phyloP scores from a whole-genome alignment of 1,139 yeast species.

The Kodamaea anthophila region DNA sequence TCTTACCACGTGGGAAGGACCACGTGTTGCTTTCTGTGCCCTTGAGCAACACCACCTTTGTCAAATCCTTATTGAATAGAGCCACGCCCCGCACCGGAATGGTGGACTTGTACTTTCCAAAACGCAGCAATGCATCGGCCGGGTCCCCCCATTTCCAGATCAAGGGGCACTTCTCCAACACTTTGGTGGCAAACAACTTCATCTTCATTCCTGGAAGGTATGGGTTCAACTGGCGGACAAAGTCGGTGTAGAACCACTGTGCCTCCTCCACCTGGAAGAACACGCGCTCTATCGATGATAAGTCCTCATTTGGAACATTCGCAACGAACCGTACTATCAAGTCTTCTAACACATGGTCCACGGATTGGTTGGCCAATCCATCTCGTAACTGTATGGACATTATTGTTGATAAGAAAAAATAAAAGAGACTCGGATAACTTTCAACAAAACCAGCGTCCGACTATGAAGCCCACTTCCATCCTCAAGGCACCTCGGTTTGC shows the following conservation, averaged over 20 bases:
- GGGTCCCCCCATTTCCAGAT: slow-evolving; percentile 86
- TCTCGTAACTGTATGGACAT: slow-evolving; percentile 55
- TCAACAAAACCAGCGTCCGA: too few relatives aligned
- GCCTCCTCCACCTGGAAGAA: slow-evolving; percentile 97
- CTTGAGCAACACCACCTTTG: slow-evolving; percentile 71
- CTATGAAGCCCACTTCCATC: too few relatives aligned
- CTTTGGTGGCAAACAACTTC: slow-evolving; percentile 66
- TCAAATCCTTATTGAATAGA: slow-evolving; percentile 63
- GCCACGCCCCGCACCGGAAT: slow-evolving; percentile 98
- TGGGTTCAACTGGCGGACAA: slow-evolving; percentile 68
- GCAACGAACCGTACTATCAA: slow-evolving; percentile 82
- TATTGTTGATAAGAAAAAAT: too few relatives aligned
- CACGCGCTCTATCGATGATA: slow-evolving; percentile 78
- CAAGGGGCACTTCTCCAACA: slow-evolving; percentile 76
- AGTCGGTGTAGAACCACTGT: slow-evolving; percentile 95
- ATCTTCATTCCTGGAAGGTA: slow-evolving; percentile 72
- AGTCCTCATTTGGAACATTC: slow-evolving; percentile 88
- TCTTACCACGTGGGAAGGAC: slow-evolving; percentile 98
- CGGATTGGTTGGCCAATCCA: slow-evolving; percentile 51
- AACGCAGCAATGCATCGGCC: slow-evolving; percentile 63
- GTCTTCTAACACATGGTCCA: slow-evolving; percentile 81
- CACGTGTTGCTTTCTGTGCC: slow-evolving; percentile 82
- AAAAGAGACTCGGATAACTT: too few relatives aligned
- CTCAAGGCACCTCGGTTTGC: slow-evolving; percentile 14
- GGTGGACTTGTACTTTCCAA: slow-evolving; percentile 78